Percentiles rank a stretch among this genome's conserved stretches.
Evolutionary conservation across 306 rosid genomes (phyloP).

Genomic region (Luffa aegyptiaca): DNA sequence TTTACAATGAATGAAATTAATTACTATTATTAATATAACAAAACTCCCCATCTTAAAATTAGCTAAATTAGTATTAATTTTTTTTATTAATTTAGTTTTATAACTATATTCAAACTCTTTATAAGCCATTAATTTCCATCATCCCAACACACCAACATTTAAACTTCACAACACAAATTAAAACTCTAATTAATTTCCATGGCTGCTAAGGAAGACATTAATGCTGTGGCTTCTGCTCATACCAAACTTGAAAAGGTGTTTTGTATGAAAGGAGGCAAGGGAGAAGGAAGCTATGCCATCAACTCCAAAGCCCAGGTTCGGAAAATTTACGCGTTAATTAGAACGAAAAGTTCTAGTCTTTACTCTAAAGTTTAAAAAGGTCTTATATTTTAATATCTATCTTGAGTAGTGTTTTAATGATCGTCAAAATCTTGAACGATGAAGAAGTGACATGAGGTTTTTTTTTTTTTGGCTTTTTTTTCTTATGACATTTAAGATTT

Average conservation of each 20-base stretch:
- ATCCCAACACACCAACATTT: background rate
- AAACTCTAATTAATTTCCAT: constrained; percentile 4
- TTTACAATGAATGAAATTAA: too few relatives aligned
- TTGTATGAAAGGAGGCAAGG: constrained; percentile 95
- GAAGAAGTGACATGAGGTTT: too few relatives aligned
- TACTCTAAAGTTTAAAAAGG: background rate
- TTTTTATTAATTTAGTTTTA: background rate
- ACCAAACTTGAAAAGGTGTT: constrained; percentile 64
- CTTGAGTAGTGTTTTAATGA: too few relatives aligned
- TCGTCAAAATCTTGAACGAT: too few relatives aligned
- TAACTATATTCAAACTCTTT: background rate
- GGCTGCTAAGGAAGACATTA: constrained; percentile 45
- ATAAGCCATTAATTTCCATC: background rate
- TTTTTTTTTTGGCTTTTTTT: too few relatives aligned
- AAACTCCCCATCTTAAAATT: background rate
- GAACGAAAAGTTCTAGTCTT: background rate
- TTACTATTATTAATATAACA: background rate
- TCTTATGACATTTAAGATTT: too few relatives aligned
- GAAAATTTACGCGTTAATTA: background rate
- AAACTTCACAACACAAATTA: background rate
- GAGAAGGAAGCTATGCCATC: constrained; percentile 86
- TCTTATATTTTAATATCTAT: background rate
- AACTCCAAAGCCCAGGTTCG: constrained; percentile 76
- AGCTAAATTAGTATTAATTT: background rate
- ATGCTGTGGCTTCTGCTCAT: constrained; percentile 43